Base-by-base conservation (phyloP, 2,329 filamentous ascomycete genomes). In the Talaromyces albobiverticillius region DNA sequence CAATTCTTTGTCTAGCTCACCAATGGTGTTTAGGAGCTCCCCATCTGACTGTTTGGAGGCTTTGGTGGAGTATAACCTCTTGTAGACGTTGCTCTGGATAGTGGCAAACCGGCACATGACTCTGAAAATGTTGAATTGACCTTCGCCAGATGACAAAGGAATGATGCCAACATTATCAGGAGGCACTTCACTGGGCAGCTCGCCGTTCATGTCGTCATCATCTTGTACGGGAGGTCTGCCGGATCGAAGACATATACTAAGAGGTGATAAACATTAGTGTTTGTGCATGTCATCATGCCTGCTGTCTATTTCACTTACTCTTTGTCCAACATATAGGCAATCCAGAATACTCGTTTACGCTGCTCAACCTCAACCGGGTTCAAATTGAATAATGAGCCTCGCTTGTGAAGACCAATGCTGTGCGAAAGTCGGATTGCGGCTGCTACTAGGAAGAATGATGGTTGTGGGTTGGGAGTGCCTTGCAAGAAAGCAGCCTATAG, bases 361-460 rank as follows among this genome's bases (percentile, higher is more conserved):
- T 99, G 94, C 73, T 99, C 94, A 38, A 94, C 90, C 69, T 99
- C 94, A 43, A 95, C 87, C 1, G 89, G 87, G 63, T 96, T 96
- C 41, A 99, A 79, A 60, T 95, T 94, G 75, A 97, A 97, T 2
- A 89, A 90, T 6, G 89, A 90, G 4, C 92, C 93, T 51, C 89
- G 86, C 73, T 96, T 96, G 74, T 99, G 94, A 32, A 99, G 80
- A 18, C 94, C 94, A 64, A 99, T 96, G 65, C 88, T 96, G 69
- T 97, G 93, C 1, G 93, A 88, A 18, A 96, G 79, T 50, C 94
- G 82, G 60, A 97, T 93, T 3, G 94, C 94, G 11, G 92, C 89
- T 4, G 93, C 89, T 26, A 97, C 87, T 47, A 97, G 81, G 64
- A 96, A 87, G 68, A 95, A 96, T 2, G 90, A 89, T 1, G 94